A percentile compares a stretch with the other conserved stretches of the same genome.
Evolutionary conservation across 179 eudicot species (phyloP).

Genomic region (Carnegiea gigantea): DNA sequence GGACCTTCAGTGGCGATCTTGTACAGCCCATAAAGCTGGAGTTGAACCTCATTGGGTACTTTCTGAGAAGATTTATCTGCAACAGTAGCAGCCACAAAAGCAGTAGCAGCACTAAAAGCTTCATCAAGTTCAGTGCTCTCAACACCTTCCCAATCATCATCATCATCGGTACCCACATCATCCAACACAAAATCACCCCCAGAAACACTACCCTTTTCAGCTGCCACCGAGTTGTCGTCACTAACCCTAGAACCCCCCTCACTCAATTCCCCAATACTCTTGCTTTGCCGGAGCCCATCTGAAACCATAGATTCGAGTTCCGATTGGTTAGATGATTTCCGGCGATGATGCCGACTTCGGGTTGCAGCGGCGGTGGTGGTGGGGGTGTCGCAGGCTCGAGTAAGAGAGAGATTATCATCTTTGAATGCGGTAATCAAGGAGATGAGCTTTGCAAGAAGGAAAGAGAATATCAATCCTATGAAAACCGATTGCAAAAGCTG

Average conservation of each 20-base stretch:
- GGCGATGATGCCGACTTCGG: not conserved
- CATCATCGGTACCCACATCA: slow-evolving; percentile 56
- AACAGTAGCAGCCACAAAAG: slow-evolving; percentile 86
- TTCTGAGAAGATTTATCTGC: slow-evolving; percentile 55
- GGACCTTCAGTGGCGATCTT: slow-evolving; percentile 99
- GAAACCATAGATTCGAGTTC: slow-evolving; percentile 22
- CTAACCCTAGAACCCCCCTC: slow-evolving; percentile 43
- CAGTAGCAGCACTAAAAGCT: slow-evolving; percentile 86
- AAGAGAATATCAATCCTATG: slow-evolving; percentile 77
- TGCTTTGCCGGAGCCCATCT: not conserved
- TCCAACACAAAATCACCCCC: slow-evolving; percentile 33
- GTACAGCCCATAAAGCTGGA: slow-evolving; percentile 81
- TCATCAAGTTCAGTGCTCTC: slow-evolving; percentile 95
- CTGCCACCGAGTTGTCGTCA: slow-evolving; percentile 41
- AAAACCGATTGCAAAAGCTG: slow-evolving; percentile 61
- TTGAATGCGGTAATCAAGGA: slow-evolving; percentile 71
- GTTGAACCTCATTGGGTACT: slow-evolving; percentile 68
- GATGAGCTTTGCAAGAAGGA: slow-evolving; percentile 80
- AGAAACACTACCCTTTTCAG: slow-evolving; percentile 33
- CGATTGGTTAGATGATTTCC: slow-evolving; percentile 16
- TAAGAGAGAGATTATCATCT: slow-evolving; percentile 62
- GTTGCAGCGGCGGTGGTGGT: not conserved
- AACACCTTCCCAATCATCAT: slow-evolving; percentile 98
- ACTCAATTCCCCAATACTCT: slow-evolving; percentile 23
- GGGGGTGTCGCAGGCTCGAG: slow-evolving; percentile 22